phyloP scores from a whole-genome alignment of 768 basidiomycete genomes.

The Hypholoma sublateritium region DNA sequence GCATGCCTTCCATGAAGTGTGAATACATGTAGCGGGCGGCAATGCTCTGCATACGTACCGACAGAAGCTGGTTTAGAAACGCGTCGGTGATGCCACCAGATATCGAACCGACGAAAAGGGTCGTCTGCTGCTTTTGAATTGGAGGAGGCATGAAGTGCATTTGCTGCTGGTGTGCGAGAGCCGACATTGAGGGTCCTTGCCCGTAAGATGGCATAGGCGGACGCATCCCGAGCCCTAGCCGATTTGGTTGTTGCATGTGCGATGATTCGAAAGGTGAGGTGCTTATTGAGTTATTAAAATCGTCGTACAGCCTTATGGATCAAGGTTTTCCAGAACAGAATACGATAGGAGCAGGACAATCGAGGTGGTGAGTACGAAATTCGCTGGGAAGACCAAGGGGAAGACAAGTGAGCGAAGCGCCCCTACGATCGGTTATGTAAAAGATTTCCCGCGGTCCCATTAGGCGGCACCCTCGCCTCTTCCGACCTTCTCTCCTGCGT shows the following conservation, averaged over 20 bases:
- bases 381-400: no score
- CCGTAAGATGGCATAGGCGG: constrained; percentile 85
- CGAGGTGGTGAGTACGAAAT: no score
- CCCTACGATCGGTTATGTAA: constrained; percentile 10
- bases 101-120: constrained; percentile 92
- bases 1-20: constrained; percentile 63
- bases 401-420: no score
- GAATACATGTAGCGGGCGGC: background rate
- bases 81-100: constrained; percentile 87
- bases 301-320: background rate
- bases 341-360: no score
- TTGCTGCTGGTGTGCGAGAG: constrained; percentile 88
- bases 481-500: background rate
- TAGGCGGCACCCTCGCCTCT: background rate
- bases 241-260: constrained; percentile 67
- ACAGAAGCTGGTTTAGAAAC: constrained; percentile 76
- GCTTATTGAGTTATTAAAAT: background rate
- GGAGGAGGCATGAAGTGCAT: constrained; percentile 69
- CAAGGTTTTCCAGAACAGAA: background rate
- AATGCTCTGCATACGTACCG: constrained; percentile 46
- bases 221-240: constrained; percentile 87
- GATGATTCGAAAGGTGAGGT: background rate
- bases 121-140: constrained; percentile 66
- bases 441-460: constrained; percentile 5
- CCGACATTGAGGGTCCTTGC: constrained; percentile 89